phyloP scores from a whole-genome alignment of 2,329 filamentous ascomycete species.

The Ceratocystis destructans region DNA sequence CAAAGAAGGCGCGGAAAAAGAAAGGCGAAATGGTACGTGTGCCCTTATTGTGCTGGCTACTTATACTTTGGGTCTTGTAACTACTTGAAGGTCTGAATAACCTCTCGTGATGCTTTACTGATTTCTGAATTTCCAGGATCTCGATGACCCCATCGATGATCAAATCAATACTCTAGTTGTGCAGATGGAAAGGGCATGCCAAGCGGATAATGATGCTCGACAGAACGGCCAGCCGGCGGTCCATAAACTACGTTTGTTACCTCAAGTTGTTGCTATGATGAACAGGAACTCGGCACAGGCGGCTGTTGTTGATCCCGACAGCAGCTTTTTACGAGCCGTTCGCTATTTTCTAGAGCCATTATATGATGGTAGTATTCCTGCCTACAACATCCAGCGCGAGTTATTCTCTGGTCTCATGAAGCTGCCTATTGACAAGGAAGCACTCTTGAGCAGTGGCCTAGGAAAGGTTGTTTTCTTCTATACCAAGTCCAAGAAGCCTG shows the following conservation, averaged over 20 bases:
- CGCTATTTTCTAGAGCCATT: slow-evolving; percentile 95
- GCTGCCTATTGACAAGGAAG: slow-evolving; percentile 82
- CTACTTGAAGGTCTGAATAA: not conserved
- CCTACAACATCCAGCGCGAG: slow-evolving; percentile 95
- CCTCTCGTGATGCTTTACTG: not conserved
- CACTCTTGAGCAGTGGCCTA: slow-evolving; percentile 78
- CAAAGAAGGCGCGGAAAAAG: slow-evolving; percentile 67
- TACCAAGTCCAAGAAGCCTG: slow-evolving; percentile 82
- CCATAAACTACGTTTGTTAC: slow-evolving; percentile 86
- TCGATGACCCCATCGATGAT: slow-evolving; percentile 80
- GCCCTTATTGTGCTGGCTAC: not conserved
- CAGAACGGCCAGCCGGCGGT: slow-evolving; percentile 66
- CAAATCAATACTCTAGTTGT: slow-evolving; percentile 78
- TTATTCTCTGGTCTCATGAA: slow-evolving; percentile 68
- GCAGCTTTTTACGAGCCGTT: slow-evolving; percentile 85
- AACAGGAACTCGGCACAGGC: slow-evolving; percentile 79
- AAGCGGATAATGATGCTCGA: slow-evolving; percentile 72
- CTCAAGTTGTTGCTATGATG: slow-evolving; percentile 74
- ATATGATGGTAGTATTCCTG: slow-evolving; percentile 83
- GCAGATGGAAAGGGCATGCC: slow-evolving; percentile 80
- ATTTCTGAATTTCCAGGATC: slow-evolving; percentile 43
- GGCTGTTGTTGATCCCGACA: slow-evolving; percentile 82
- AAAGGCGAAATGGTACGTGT: slow-evolving; percentile 27
- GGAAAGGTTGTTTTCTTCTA: slow-evolving; percentile 96
- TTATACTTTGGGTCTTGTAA: not conserved